Percentiles rank a stretch among this genome's conserved stretches.
phyloP scores from a whole-genome alignment of 2,329 filamentous ascomycete genomes.

The Arthrobotrys entomopaga region DNA sequence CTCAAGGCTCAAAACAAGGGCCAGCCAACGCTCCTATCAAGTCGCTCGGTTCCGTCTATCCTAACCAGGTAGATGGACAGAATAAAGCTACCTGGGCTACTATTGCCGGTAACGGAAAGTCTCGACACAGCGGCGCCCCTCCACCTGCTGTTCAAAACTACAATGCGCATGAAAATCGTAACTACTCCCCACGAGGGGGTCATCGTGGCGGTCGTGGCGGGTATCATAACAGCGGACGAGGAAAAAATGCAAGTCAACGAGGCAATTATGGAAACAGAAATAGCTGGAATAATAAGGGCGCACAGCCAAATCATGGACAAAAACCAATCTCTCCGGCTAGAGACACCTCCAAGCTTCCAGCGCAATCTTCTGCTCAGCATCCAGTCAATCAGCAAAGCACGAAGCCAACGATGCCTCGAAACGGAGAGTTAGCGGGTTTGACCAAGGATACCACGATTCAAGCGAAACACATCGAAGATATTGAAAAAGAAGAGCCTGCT shows the following conservation, averaged over 20 bases:
- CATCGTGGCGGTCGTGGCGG: conserved; percentile 17
- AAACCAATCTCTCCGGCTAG: background rate
- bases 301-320: conserved; percentile 5
- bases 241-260: background rate
- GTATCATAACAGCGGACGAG: background rate
- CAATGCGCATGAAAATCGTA: background rate
- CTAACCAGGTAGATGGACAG: background rate
- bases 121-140: background rate
- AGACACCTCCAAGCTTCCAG: background rate
- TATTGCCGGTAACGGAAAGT: conserved; percentile 1
- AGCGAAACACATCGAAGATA: conserved; percentile 22
- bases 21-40: background rate
- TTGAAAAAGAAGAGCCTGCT: conserved; percentile 26
- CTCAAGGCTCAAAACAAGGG: background rate
- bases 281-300: conserved; percentile 1
- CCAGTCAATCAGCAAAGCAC: no score
- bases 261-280: no score
- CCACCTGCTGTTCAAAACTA: background rate
- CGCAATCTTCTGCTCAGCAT: background rate
- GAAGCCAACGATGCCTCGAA: conserved; percentile 11
- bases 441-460: conserved; percentile 8
- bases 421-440: conserved; percentile 28
- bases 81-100: conserved; percentile 19
- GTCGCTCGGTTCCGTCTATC: background rate
- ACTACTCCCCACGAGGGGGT: conserved; percentile 18